These are phyloP conservation scores for Amylostereum chailletii DNA, from an alignment of 1,284 basidiomycete genomes.

Conservation along the genomic window DNA sequence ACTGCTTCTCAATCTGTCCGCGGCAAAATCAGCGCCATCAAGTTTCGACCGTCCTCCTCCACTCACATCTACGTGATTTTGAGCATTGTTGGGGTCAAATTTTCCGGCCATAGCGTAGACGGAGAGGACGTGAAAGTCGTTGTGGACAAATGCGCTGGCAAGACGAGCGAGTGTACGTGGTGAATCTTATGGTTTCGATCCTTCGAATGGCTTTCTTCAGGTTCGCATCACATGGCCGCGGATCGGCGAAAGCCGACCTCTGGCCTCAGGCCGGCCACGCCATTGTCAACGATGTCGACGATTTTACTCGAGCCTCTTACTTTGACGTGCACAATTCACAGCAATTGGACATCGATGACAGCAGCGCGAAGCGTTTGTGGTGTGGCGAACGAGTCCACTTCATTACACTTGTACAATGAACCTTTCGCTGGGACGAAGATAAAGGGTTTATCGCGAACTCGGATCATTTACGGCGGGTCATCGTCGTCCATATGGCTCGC, in stretches of 20 bases:
- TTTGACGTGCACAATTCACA: no score
- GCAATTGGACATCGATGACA: no score
- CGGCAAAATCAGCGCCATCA: slow-evolving; percentile 1
- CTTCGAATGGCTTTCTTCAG: background rate
- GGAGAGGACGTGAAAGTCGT: background rate
- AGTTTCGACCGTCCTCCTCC: background rate
- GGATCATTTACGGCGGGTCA: background rate
- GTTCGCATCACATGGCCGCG: background rate
- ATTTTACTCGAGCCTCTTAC: no score
- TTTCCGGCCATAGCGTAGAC: slow-evolving; percentile 34
- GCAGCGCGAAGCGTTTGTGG: no score
- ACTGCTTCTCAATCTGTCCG: slow-evolving; percentile 91
- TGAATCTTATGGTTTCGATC: background rate
- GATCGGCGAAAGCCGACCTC: background rate
- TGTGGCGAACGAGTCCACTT: no score
- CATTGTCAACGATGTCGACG: no score
- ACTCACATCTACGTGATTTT: slow-evolving; percentile 80
- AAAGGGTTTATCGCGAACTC: background rate
- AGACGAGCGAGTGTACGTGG: background rate
- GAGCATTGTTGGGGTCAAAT: slow-evolving; percentile 81
- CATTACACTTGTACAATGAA: no score
- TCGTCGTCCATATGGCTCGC: background rate
- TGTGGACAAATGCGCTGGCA: background rate
- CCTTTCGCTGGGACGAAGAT: no score
- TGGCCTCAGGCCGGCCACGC: no score